These are phyloP conservation scores for Cyberlindnera mississippiensis DNA, from an alignment of 805 yeast species.

Conservation along the genomic window DNA sequence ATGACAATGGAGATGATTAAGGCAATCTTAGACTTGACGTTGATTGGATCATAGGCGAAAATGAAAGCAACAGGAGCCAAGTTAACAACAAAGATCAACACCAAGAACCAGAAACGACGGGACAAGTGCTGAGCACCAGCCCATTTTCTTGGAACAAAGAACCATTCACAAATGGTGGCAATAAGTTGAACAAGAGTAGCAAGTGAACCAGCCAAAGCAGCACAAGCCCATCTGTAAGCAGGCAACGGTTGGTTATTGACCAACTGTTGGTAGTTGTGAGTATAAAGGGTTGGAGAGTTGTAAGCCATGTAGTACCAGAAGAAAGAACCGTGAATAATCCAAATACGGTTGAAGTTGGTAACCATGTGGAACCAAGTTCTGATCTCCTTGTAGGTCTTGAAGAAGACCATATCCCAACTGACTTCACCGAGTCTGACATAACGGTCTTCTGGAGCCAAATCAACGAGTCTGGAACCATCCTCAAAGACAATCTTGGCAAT, in stretches of 20 bases:
- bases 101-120: slow-evolving; percentile 77
- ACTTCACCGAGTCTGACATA: slow-evolving; percentile 87
- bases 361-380: slow-evolving; percentile 97
- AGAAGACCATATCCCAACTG: slow-evolving; percentile 86
- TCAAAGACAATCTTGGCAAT: slow-evolving; percentile 85
- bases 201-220: slow-evolving; percentile 87
- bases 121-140: slow-evolving; percentile 97
- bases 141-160: slow-evolving; percentile 96
- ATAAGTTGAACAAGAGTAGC: slow-evolving; percentile 77
- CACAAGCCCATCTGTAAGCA: slow-evolving; percentile 89
- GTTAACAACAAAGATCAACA: slow-evolving; percentile 62
- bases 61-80: slow-evolving; percentile 85
- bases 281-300: slow-evolving; percentile 88
- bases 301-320: slow-evolving; percentile 96
- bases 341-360: slow-evolving; percentile 95
- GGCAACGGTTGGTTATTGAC: slow-evolving; percentile 83
- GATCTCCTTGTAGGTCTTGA: slow-evolving; percentile 92
- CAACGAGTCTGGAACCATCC: slow-evolving; percentile 90
- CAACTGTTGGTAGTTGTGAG: slow-evolving; percentile 79
- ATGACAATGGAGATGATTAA: slow-evolving; percentile 77
- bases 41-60: slow-evolving; percentile 72
- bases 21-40: slow-evolving; percentile 66
- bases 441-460: slow-evolving; percentile 86
- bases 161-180: slow-evolving; percentile 92
- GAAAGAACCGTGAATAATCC: slow-evolving; percentile 87